These are phyloP conservation scores for Colletotrichum sp. DNA, from an alignment of 2,329 filamentous ascomycete genomes.

Conservation along the genomic window DNA sequence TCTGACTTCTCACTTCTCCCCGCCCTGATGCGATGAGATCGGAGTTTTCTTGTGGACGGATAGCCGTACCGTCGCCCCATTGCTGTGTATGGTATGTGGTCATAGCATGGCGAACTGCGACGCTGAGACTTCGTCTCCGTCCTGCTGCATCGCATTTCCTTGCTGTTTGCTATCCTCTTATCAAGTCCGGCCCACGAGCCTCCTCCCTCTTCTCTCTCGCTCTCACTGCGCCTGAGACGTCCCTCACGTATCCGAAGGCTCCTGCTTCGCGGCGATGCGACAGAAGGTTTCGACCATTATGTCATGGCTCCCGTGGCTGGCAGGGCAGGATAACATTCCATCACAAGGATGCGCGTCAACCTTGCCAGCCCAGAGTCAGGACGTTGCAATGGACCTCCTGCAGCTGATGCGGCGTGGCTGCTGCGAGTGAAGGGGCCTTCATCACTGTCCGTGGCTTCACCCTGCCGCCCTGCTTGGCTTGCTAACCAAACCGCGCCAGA, in stretches of 20 bases:
- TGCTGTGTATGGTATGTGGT: background rate
- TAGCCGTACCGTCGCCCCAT: background rate
- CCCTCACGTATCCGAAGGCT: background rate
- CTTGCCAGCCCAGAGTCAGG: constrained; percentile 2
- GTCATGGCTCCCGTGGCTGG: constrained; percentile 4
- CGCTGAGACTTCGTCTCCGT: background rate
- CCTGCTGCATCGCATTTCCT: background rate
- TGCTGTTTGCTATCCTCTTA: background rate
- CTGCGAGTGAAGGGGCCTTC: background rate
- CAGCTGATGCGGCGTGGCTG: background rate
- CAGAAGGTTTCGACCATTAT: constrained; percentile 5
- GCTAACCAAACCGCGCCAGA: background rate
- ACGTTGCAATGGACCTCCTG: background rate
- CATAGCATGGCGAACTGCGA: background rate
- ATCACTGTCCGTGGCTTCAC: background rate
- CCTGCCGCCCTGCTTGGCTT: background rate
- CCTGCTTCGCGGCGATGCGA: background rate
- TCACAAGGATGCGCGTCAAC: background rate
- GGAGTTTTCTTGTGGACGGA: background rate
- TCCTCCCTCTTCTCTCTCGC: background rate
- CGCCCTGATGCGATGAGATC: background rate
- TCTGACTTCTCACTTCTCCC: background rate
- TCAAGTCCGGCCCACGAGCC: background rate
- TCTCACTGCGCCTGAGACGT: background rate
- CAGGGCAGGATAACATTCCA: background rate